Conservation (phyloP, 129 eudicot species). For the Centella asiatica region DNA sequence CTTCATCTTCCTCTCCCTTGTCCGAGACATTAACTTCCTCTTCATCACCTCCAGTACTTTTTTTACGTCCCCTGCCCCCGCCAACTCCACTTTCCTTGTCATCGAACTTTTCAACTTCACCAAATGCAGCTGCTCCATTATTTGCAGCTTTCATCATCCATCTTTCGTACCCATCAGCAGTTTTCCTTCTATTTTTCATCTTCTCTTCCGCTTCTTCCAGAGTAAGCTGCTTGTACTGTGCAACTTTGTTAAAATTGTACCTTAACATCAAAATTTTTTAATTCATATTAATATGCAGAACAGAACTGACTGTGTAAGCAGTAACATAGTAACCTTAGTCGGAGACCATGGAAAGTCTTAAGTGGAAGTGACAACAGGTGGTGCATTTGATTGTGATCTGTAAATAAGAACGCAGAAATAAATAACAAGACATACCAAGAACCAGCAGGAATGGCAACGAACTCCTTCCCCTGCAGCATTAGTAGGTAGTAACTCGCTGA, state of each 20-base stretch:
- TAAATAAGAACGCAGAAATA: neutral
- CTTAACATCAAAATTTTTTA: slow-evolving; percentile 20
- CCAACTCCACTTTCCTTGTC: slow-evolving; percentile 58
- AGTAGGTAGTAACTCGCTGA: slow-evolving; percentile 88
- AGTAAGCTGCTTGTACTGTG: slow-evolving; percentile 94
- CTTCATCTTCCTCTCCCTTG: slow-evolving; percentile 90
- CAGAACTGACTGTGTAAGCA: neutral
- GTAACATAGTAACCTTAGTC: neutral
- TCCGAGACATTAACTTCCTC: slow-evolving; percentile 75
- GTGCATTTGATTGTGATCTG: neutral
- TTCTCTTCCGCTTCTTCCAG: slow-evolving; percentile 97
- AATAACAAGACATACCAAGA: slow-evolving; percentile 53
- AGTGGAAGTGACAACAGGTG: neutral
- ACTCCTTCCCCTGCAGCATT: slow-evolving; percentile 94
- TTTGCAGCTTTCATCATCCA: slow-evolving; percentile 99
- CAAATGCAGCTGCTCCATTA: slow-evolving; percentile 91
- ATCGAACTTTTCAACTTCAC: slow-evolving; percentile 64
- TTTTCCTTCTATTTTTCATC: slow-evolving; percentile 88
- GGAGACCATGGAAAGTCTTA: neutral
- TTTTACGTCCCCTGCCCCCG: slow-evolving; percentile 74
- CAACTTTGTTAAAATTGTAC: slow-evolving; percentile 94
- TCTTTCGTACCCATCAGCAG: slow-evolving; percentile 89
- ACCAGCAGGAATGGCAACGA: slow-evolving; percentile 96
- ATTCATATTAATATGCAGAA: neutral
- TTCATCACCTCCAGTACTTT: slow-evolving; percentile 53